Evolutionary conservation across 1,139 yeast species (phyloP).

Genomic region (Saccharomyces pastorianus): DNA sequence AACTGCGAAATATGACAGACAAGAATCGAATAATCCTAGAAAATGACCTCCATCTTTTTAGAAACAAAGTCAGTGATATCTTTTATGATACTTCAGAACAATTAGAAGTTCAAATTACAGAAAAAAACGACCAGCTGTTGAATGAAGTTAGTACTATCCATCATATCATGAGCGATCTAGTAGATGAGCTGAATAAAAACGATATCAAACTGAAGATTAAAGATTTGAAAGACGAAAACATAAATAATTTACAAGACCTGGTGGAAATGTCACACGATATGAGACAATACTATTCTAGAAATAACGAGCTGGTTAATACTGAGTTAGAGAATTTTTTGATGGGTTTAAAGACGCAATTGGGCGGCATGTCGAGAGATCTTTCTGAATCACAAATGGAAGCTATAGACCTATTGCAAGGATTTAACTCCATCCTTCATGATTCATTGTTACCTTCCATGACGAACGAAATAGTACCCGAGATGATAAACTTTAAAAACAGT

Average conservation of each 20-base stretch:
- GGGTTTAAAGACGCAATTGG: background rate
- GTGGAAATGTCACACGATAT: conserved; percentile 3
- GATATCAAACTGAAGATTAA: conserved; percentile 10
- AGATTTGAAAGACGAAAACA: conserved; percentile 8
- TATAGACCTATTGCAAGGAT: conserved; percentile 4
- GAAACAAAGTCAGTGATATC: background rate
- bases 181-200: conserved; percentile 6
- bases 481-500: conserved; percentile 7
- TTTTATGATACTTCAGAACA: background rate
- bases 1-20: conserved; percentile 8
- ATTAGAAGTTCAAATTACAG: background rate
- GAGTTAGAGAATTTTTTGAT: conserved; percentile 1
- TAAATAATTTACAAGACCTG: conserved; percentile 9
- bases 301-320: background rate
- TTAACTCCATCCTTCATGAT: conserved; percentile 6
- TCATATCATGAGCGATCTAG: background rate
- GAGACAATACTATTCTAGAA: background rate
- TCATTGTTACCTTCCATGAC: conserved; percentile 4
- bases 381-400: conserved; percentile 3
- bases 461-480: conserved; percentile 4
- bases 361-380: conserved; percentile 3
- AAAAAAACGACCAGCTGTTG: background rate
- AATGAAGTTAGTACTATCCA: background rate
- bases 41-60: conserved; percentile 1
- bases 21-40: conserved; percentile 7